A percentile compares a stretch with the other conserved stretches of the same genome.
These are phyloP conservation scores for Pseudogymnoascus sp. DNA, from an alignment of 2,329 filamentous ascomycete species.

Conservation along the genomic window DNA sequence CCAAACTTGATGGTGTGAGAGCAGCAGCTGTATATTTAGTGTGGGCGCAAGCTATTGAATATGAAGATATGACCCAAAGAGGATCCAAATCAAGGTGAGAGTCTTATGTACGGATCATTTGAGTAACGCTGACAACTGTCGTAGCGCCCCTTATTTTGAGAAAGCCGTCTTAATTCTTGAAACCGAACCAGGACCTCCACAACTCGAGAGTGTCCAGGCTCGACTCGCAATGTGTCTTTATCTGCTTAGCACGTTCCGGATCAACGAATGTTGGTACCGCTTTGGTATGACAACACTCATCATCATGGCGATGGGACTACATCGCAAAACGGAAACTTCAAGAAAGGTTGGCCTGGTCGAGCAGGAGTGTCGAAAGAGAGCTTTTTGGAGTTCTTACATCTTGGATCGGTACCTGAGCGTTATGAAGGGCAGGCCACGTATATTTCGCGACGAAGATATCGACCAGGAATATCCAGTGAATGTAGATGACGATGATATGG, in stretches of 20 bases:
- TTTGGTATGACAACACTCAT: slow-evolving; percentile 50
- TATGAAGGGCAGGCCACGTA: slow-evolving; percentile 51
- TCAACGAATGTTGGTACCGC: slow-evolving; percentile 52
- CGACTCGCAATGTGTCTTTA: slow-evolving; percentile 50
- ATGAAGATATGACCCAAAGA: background rate
- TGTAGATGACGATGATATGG: slow-evolving; percentile 49
- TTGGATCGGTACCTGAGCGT: slow-evolving; percentile 55
- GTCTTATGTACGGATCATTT: background rate
- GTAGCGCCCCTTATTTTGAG: background rate
- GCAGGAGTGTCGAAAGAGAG: slow-evolving; percentile 45
- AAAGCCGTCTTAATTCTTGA: slow-evolving; percentile 28
- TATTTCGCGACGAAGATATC: slow-evolving; percentile 55
- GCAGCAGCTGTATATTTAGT: slow-evolving; percentile 5
- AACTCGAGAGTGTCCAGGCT: slow-evolving; percentile 48
- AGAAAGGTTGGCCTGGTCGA: slow-evolving; percentile 15
- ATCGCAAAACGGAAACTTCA: slow-evolving; percentile 25
- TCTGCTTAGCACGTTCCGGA: slow-evolving; percentile 47
- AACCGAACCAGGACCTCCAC: slow-evolving; percentile 43
- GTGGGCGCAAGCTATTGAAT: slow-evolving; percentile 7
- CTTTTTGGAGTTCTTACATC: slow-evolving; percentile 56
- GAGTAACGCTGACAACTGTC: background rate
- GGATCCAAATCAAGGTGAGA: background rate
- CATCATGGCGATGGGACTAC: slow-evolving; percentile 37
- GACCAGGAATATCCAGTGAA: slow-evolving; percentile 50
- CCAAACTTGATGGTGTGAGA: background rate